Base-by-base conservation (phyloP, 73 alveolate species). In the Uronychia setigera region DNA sequence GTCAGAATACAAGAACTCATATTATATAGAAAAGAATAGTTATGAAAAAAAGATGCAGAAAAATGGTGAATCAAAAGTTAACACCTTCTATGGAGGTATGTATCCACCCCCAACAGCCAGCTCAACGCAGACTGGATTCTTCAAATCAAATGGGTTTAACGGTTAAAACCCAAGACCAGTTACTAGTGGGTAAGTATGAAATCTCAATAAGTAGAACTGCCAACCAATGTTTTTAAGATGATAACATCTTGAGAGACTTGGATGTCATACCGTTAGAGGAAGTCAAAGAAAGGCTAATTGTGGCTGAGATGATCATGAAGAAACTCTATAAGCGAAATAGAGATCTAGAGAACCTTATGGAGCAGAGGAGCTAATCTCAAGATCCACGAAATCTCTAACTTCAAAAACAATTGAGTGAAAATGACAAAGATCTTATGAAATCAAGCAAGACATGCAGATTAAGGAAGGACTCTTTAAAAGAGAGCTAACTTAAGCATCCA, bases 241-340 rank as follows among this genome's bases (percentile, higher is more conserved):
- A 46, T 19, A 46, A 46, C 67, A 46, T 46, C 67, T 19, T 46
- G 5, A 46, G 19, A 19, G 67, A 46, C 67, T 19, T 46, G 5
- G 67, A 46, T 19, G 19, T 46, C 19, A 11, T 46, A 19, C 67
- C 67, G 67, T 19, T 46, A 67, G 88, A 80, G 9, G 60, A 87
- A 31, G 35, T 87, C 19, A 87, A 80, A 74, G 93, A 87, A 31
- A 80, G 86, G 35, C 76, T 87, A 32, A 32, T 87, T 9, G 93
- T 87, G 28, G 85, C 89, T 13, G 93, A 87, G 59, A 87, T 81
- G 33, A 67, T 87, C 1, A 67, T 87, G 88, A 87, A 87, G 75
- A 87, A 87, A 76, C 60, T 87, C 11, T 87, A 87, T 58, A 67
- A 80, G 28, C 59, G 93, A 32, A 87, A 75, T 33, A 87, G 74